Conservation (phyloP, 805 yeast species). For the Maudiozyma bulderi region DNA sequence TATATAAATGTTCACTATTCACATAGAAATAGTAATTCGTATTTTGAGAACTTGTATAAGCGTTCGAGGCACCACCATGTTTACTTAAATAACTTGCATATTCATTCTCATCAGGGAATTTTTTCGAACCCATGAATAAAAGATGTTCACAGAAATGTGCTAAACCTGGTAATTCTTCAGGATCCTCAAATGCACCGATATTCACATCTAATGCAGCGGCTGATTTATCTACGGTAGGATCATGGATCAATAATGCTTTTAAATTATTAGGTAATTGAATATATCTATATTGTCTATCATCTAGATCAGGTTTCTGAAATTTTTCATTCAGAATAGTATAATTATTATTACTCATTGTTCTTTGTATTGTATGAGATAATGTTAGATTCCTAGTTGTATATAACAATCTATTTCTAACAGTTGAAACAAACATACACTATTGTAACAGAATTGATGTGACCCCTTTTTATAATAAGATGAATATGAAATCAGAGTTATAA, state of each 20-base stretch:
- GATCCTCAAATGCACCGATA: slow-evolving; percentile 69
- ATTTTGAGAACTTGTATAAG: slow-evolving; percentile 80
- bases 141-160: slow-evolving; percentile 75
- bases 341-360: neutral
- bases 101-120: slow-evolving; percentile 71
- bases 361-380: no score
- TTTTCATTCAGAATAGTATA: slow-evolving; percentile 1
- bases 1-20: slow-evolving; percentile 62
- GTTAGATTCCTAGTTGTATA: neutral
- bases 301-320: slow-evolving; percentile 40
- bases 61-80: slow-evolving; percentile 85
- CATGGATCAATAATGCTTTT: slow-evolving; percentile 55
- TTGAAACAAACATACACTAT: no score
- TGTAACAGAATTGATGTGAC: no score
- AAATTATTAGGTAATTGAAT: slow-evolving; percentile 50
- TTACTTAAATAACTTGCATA: slow-evolving; percentile 66
- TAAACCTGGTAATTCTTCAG: slow-evolving; percentile 52
- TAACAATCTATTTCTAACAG: neutral
- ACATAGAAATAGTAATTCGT: slow-evolving; percentile 90
- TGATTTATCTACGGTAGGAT: slow-evolving; percentile 60
- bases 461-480: no score
- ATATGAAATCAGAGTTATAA: no score
- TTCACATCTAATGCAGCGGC: slow-evolving; percentile 75
- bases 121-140: slow-evolving; percentile 70
- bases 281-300: slow-evolving; percentile 67